Conservation (phyloP, 805 yeast species). For the Millerozyma miso region DNA sequence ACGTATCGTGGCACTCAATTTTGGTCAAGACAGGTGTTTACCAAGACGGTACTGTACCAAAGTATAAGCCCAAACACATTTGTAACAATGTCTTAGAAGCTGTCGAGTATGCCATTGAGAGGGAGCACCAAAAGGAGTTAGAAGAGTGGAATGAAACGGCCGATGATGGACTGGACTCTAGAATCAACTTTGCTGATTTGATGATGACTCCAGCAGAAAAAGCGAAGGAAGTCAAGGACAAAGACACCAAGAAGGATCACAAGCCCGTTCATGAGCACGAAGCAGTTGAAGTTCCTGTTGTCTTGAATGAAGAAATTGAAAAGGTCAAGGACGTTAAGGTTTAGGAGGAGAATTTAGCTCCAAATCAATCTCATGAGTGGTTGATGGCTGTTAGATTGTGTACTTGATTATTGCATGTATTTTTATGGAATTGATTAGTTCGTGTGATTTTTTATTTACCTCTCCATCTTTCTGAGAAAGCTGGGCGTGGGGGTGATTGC, state of each 20-base stretch:
- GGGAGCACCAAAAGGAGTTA: constrained; percentile 71
- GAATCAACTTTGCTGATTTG: constrained; percentile 42
- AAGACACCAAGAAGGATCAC: background rate
- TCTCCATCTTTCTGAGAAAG: no score
- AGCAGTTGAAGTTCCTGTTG: constrained; percentile 47
- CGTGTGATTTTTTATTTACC: no score
- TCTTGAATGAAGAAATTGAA: constrained; percentile 40
- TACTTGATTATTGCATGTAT: no score
- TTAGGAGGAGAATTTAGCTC: background rate
- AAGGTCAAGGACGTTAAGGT: constrained; percentile 33
- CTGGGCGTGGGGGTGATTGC: no score
- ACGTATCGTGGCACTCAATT: constrained; percentile 79
- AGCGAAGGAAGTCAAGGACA: constrained; percentile 9
- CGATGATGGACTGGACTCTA: constrained; percentile 18
- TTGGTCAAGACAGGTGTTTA: constrained; percentile 86
- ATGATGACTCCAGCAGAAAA: constrained; percentile 42
- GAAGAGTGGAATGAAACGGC: constrained; percentile 66
- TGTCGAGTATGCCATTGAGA: constrained; percentile 75
- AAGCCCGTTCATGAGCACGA: constrained; percentile 32
- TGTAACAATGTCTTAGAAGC: constrained; percentile 78
- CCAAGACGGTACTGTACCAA: constrained; percentile 74
- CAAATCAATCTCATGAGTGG: no score
- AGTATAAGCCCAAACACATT: constrained; percentile 70
- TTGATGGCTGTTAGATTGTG: no score
- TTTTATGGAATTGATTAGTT: no score